Evolutionary conservation across 2,329 filamentous ascomycete species (phyloP).

Genomic region (Chlorencoelia australis): DNA sequence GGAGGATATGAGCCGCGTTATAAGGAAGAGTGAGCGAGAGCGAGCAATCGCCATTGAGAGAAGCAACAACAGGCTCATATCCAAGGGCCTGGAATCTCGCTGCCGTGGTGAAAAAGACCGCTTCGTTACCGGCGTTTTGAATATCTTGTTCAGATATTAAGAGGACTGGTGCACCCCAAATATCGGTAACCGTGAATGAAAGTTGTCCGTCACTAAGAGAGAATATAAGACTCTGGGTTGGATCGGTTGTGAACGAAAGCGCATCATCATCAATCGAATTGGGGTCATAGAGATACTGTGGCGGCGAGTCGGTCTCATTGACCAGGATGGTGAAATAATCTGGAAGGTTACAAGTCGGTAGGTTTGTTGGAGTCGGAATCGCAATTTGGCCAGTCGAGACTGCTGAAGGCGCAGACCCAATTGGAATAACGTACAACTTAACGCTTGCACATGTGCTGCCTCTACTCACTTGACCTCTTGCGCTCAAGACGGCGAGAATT

Average conservation of each 20-base stretch:
- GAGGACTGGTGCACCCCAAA: constrained; percentile 7
- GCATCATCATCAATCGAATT: constrained; percentile 9
- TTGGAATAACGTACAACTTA: constrained; percentile 8
- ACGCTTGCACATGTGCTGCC: constrained; percentile 5
- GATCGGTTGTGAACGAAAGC: constrained; percentile 7
- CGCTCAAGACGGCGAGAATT: constrained; percentile 8
- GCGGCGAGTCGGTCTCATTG: constrained; percentile 1
- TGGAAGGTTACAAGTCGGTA: constrained; percentile 7
- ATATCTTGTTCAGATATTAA: constrained; percentile 12
- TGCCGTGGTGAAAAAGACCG: constrained; percentile 11
- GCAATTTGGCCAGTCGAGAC: background rate
- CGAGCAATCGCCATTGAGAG: constrained; percentile 9
- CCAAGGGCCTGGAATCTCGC: constrained; percentile 2
- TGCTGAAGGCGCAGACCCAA: background rate
- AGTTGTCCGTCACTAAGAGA: constrained; percentile 10
- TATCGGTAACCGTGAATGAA: constrained; percentile 8
- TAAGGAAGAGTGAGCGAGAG: constrained; percentile 9
- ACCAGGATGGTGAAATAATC: constrained; percentile 13
- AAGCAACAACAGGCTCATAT: constrained; percentile 9
- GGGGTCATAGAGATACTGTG: constrained; percentile 13
- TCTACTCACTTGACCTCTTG: constrained; percentile 3
- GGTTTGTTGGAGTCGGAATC: constrained; percentile 1
- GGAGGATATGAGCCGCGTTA: constrained; percentile 7
- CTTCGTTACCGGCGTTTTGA: constrained; percentile 12
- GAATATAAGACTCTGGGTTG: constrained; percentile 8